phyloP scores from a whole-genome alignment of 768 basidiomycete species.

The Gymnopilus junonius region DNA sequence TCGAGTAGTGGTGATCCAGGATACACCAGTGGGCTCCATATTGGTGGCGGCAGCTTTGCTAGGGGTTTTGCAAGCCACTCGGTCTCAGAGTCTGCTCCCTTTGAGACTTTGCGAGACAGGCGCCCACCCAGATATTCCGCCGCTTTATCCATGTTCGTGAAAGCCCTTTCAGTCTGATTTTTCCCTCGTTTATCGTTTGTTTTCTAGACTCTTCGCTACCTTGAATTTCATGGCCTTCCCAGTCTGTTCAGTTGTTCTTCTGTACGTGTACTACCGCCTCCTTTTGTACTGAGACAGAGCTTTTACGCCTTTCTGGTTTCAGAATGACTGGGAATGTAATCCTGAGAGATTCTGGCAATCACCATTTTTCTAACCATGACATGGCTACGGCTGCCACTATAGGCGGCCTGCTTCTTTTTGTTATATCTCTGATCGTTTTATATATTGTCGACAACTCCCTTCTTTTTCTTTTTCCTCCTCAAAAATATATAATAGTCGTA shows the following conservation, averaged over 20 bases:
- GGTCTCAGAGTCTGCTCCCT: neutral
- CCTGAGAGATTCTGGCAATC: neutral
- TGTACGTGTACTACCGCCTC: neutral
- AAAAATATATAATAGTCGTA: neutral
- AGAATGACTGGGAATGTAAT: neutral
- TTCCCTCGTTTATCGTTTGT: neutral
- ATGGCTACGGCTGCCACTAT: neutral
- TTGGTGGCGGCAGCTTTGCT: neutral
- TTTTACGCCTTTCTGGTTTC: neutral
- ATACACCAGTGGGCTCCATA: neutral
- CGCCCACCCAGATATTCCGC: too few species aligned
- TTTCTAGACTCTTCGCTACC: neutral
- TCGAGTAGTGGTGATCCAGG: neutral
- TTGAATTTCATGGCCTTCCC: neutral
- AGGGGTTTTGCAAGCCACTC: neutral
- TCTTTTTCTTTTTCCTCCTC: neutral
- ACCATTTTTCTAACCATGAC: neutral
- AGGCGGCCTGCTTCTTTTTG: neutral
- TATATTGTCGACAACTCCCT: too few species aligned
- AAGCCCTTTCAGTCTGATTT: neutral
- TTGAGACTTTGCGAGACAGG: too few species aligned
- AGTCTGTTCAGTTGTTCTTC: neutral
- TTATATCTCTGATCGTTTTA: neutral
- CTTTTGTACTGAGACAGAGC: neutral
- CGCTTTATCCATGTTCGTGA: neutral